Base-by-base conservation (phyloP, 768 basidiomycete species). In the Termitomyces sp. region DNA sequence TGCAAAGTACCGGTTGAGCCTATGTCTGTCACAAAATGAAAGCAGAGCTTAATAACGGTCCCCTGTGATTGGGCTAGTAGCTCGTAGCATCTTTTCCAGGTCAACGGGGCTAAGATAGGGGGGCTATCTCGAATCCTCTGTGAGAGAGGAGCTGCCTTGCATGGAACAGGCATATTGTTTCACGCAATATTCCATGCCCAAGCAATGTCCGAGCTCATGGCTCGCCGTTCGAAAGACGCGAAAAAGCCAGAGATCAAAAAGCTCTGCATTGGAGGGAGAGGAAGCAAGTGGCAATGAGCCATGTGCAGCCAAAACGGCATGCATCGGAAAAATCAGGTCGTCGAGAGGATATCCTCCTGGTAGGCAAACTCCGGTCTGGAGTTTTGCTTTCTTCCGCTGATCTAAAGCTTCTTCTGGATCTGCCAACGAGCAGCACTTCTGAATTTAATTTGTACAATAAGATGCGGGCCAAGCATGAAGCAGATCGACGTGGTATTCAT, bases 101-200 rank as follows among this genome's bases (percentile, higher is more conserved):
- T 71, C 71, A 16, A 72, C 59, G 3, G 70, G 71, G 40, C 70
- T 70, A 16, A 71, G 61, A 47, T 70, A 73, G n/a, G 71, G 69
- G 10, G 71, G 70, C 44, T 75, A 70, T 36, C 71, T 61, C 9
- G 66, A 66, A 50, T 73, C 70, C 53, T 72, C 72, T 35, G 52
- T n/a, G 3, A 73, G 57, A 5, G 59, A 65, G 3, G 68, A 60
- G 11, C 65, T 72, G 16, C 70, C 68, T 40, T 73, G 73, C 71
- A 73, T 74, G n/a, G 60, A 50, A 51, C 71, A 74, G 5, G 71
- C 70, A 42, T 70, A 72, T n/a, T n/a, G n/a, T n/a, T n/a, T n/a
- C n/a, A n/a, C n/a, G n/a, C n/a, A n/a, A n/a, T n/a, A n/a, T n/a
- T n/a, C n/a, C n/a, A n/a, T n/a, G n/a, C n/a, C n/a, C n/a, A n/a